Conservation (phyloP, 2,329 filamentous ascomycete genomes). For the Cladobotryum mycophilum region DNA sequence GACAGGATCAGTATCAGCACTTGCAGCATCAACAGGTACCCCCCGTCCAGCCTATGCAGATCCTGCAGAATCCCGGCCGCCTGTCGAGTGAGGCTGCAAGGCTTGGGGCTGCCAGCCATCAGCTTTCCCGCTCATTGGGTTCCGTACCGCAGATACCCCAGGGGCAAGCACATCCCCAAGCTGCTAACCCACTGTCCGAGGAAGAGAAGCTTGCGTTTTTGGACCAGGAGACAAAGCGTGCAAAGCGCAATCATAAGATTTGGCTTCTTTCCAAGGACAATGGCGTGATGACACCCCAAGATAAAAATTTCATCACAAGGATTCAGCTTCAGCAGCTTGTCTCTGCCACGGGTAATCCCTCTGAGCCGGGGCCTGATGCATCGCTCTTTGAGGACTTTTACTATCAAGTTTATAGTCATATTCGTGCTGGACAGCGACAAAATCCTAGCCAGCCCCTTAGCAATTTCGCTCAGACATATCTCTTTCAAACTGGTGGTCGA, state of each 20-base stretch:
- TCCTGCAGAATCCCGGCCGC: conserved; percentile 72
- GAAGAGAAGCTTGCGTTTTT: conserved; percentile 79
- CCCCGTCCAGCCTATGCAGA: conserved; percentile 60
- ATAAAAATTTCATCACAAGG: conserved; percentile 98
- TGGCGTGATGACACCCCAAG: conserved; percentile 95
- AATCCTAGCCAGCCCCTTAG: conserved; percentile 89
- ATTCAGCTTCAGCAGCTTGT: conserved; percentile 97
- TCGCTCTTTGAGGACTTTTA: conserved; percentile 92
- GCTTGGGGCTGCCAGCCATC: conserved; percentile 29
- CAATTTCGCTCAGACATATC: conserved; percentile 95
- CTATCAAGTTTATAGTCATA: conserved; percentile 95
- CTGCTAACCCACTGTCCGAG: conserved; percentile 61
- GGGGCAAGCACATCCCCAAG: conserved; percentile 29
- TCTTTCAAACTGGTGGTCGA: conserved; percentile 88
- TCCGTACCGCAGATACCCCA: conserved; percentile 35
- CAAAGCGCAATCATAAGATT: conserved; percentile 98
- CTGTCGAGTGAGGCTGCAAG: conserved; percentile 43
- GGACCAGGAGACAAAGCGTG: conserved; percentile 86
- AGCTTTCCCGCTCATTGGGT: conserved; percentile 44
- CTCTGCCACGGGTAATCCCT: conserved; percentile 80
- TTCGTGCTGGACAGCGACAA: conserved; percentile 81
- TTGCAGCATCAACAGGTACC: conserved; percentile 32
- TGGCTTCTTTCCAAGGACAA: conserved; percentile 90
- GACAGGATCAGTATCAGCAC: conserved; percentile 17
- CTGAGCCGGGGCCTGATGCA: conserved; percentile 72